A percentile compares a stretch with the other conserved stretches of the same genome.
phyloP scores from a whole-genome alignment of 2,329 filamentous ascomycete species.

The Cladosporium sp. region DNA sequence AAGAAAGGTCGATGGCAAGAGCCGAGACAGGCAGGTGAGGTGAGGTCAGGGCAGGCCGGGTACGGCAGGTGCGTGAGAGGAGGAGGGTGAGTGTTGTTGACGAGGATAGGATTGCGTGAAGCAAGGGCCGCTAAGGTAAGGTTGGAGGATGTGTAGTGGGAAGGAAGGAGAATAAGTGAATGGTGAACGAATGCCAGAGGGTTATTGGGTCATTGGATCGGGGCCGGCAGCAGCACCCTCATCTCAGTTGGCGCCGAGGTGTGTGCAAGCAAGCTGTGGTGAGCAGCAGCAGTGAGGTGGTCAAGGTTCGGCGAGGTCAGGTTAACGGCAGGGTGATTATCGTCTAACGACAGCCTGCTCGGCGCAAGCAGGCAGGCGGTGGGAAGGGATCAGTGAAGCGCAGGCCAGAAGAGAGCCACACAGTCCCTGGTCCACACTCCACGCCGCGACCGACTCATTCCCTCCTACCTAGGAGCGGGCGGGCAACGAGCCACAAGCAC shows the following conservation, averaged over 20 bases:
- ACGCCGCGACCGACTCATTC: background rate
- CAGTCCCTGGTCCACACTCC: background rate
- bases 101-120: conserved; percentile 17
- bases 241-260: conserved; percentile 18
- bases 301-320: conserved; percentile 14
- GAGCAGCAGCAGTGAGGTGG: conserved; percentile 6
- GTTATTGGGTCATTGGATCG: background rate
- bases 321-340: conserved; percentile 7
- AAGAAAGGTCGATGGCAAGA: conserved; percentile 3
- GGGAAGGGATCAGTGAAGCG: background rate
- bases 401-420: background rate
- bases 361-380: background rate
- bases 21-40: background rate
- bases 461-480: background rate
- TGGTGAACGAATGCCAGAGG: conserved; percentile 7
- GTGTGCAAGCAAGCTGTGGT: conserved; percentile 8
- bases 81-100: conserved; percentile 13
- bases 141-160: background rate
- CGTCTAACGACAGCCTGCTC: background rate
- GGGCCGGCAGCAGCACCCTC: conserved; percentile 2
- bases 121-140: conserved; percentile 16
- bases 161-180: conserved; percentile 1
- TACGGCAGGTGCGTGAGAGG: background rate
- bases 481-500: conserved; percentile 9
- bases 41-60: conserved; percentile 9